Conservation (phyloP, 371 early-diverging fungal genomes). For the Choanephora cucurbitarum region DNA sequence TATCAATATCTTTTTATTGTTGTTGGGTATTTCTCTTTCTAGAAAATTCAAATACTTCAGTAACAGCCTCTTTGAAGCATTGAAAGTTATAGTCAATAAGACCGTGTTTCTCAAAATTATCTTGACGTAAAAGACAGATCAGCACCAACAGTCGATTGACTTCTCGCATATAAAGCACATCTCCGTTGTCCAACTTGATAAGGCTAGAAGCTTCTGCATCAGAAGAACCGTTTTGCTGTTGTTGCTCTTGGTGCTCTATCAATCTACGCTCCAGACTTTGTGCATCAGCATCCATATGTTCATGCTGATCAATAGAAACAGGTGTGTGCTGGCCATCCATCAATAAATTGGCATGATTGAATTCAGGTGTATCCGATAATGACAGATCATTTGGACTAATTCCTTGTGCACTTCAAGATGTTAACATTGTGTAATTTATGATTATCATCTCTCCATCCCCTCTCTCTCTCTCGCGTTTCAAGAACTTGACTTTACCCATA, state of each 20-base stretch:
- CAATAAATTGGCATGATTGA: neutral
- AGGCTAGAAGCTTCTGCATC: conserved; percentile 54
- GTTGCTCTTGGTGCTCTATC: conserved; percentile 19
- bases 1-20: conserved; percentile 1
- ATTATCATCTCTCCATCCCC: no score
- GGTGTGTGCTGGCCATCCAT: conserved; percentile 21
- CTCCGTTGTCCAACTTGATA: conserved; percentile 83
- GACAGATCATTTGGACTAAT: conserved; percentile 35
- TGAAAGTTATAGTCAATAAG: conserved; percentile 89
- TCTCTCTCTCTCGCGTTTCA: no score
- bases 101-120: conserved; percentile 87
- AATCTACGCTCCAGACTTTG: conserved; percentile 15
- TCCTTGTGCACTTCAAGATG: conserved; percentile 31
- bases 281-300: conserved; percentile 5
- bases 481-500: no score
- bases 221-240: conserved; percentile 2
- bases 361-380: conserved; percentile 16
- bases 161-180: conserved; percentile 81
- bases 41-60: conserved; percentile 69
- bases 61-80: conserved; percentile 74
- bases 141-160: conserved; percentile 79
- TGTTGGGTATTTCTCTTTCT: conserved; percentile 47
- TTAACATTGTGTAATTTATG: no score
- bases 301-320: conserved; percentile 13
- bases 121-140: conserved; percentile 82